These are phyloP conservation scores for Ulota crispa DNA, from an alignment of 225 moss, liverwort and hornwort genomes.

Conservation along the genomic window DNA sequence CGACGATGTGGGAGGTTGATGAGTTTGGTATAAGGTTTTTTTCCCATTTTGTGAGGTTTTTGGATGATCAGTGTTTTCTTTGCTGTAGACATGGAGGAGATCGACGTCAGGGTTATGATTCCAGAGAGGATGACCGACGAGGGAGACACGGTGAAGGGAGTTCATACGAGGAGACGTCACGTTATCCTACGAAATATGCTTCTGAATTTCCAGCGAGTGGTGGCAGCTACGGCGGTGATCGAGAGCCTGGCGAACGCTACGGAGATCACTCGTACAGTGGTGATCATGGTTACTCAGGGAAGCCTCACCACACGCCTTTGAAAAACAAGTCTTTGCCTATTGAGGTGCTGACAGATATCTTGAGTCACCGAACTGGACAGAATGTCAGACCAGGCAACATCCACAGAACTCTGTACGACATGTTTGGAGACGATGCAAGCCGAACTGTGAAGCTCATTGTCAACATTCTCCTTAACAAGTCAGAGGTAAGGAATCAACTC, in stretches of 20 bases:
- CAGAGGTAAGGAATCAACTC: conserved; percentile 23
- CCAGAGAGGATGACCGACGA: conserved; percentile 23
- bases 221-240: conserved; percentile 26
- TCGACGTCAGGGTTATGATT: conserved; percentile 32
- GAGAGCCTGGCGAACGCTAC: conserved; percentile 30
- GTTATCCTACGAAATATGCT: conserved; percentile 27
- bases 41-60: background rate
- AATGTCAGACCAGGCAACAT: conserved; percentile 49
- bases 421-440: conserved; percentile 63
- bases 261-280: conserved; percentile 22
- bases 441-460: conserved; percentile 58
- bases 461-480: conserved; percentile 27
- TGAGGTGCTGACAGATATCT: conserved; percentile 44
- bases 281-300: conserved; percentile 44
- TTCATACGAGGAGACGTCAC: conserved; percentile 32
- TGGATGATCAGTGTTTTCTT: background rate
- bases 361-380: conserved; percentile 52
- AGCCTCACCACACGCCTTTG: conserved; percentile 44
- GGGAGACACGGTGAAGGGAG: conserved; percentile 25
- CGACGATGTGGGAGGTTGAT: background rate
- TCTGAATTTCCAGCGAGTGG: conserved; percentile 34
- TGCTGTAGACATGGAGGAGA: conserved; percentile 39
- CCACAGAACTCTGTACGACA: conserved; percentile 51
- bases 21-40: background rate
- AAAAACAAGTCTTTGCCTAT: conserved; percentile 42